phyloP scores from a whole-genome alignment of 163 green algal genomes.

The Chloromonas sp. region DNA sequence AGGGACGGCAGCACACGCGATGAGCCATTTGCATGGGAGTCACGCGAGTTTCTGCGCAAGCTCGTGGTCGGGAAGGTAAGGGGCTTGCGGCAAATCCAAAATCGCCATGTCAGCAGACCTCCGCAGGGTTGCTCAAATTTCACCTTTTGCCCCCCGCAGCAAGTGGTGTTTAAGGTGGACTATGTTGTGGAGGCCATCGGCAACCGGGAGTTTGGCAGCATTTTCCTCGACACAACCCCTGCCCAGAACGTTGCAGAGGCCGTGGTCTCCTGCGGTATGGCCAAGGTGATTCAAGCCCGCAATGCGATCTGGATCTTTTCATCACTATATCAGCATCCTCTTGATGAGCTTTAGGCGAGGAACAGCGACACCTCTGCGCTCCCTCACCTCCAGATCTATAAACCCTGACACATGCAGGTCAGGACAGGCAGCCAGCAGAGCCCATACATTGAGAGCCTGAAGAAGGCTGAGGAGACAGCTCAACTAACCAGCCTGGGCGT shows the following conservation, averaged over 20 bases:
- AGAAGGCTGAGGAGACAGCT: conserved; percentile 54
- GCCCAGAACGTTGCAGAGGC: conserved; percentile 62
- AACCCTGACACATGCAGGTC: not conserved
- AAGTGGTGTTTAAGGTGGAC: conserved; percentile 84
- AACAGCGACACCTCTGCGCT: too few species aligned
- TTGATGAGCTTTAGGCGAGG: too few species aligned
- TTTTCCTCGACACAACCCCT: conserved; percentile 56
- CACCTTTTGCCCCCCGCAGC: conserved; percentile 22
- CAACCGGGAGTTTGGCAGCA: conserved; percentile 85
- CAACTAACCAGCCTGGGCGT: conserved; percentile 54
- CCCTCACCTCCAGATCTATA: too few species aligned
- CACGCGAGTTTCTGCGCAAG: conserved; percentile 84
- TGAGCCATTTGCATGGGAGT: conserved; percentile 90
- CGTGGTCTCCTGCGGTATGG: conserved; percentile 69
- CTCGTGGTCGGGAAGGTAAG: conserved; percentile 79
- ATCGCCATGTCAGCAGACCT: too few species aligned
- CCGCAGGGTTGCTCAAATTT: not conserved
- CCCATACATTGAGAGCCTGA: conserved; percentile 73
- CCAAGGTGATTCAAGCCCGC: conserved; percentile 53
- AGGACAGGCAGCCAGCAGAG: conserved; percentile 55
- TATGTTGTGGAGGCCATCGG: conserved; percentile 79
- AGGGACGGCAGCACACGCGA: conserved; percentile 78
- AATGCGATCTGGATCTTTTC: too few species aligned
- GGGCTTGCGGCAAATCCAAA: not conserved
- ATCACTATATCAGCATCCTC: too few species aligned